A percentile compares a stretch with the other conserved stretches of the same genome.
Evolutionary conservation across 345 rosid species (phyloP).

Genomic region (Raphanus raphanistrum): DNA sequence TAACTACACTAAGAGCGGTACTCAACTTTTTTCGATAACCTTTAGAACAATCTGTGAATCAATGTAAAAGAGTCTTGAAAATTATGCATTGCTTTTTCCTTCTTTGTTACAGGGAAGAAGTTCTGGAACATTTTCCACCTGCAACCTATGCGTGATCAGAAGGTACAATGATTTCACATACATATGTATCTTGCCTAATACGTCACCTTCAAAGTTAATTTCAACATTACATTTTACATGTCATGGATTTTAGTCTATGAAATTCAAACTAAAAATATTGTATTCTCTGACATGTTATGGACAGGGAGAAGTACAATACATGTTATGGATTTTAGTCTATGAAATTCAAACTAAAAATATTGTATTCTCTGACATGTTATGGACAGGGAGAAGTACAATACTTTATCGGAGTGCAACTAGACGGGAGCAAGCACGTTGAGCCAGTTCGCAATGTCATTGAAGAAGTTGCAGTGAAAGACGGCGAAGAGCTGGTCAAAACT

Average conservation of each 20-base stretch:
- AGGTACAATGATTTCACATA: slow-evolving; percentile 48
- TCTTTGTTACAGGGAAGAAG: slow-evolving; percentile 70
- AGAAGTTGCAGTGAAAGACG: slow-evolving; percentile 58
- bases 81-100: background rate
- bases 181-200: background rate
- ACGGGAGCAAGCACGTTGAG: slow-evolving; percentile 91
- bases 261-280: background rate
- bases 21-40: background rate
- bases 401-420: slow-evolving; percentile 94
- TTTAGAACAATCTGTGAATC: background rate
- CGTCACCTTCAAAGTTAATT: background rate
- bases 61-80: background rate
- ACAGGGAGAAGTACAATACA: slow-evolving; percentile 83
- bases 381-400: slow-evolving; percentile 94
- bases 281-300: background rate
- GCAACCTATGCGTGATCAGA: slow-evolving; percentile 99
- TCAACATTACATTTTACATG: background rate
- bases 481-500: slow-evolving; percentile 60
- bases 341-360: background rate
- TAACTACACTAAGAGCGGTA: slow-evolving; percentile 93
- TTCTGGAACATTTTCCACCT: slow-evolving; percentile 98
- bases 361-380: background rate
- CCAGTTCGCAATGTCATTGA: slow-evolving; percentile 73
- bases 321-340: background rate
- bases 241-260: background rate